These are phyloP conservation scores for Camillea tinctor DNA, from an alignment of 2,329 filamentous ascomycete species.

Conservation along the genomic window DNA sequence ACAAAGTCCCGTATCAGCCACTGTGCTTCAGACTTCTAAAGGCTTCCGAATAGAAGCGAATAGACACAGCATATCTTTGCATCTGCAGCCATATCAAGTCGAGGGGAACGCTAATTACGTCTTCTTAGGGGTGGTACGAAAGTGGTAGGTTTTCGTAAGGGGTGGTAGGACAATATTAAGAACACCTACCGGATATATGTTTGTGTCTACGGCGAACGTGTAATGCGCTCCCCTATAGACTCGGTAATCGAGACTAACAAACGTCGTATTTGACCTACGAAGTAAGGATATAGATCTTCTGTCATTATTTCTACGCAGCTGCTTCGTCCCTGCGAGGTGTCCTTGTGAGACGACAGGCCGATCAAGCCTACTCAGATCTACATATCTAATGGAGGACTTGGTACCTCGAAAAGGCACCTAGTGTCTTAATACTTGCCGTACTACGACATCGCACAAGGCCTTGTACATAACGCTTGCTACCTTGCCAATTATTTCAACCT, in stretches of 20 bases:
- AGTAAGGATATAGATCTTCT: background rate
- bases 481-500: background rate
- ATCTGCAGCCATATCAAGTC: background rate
- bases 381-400: background rate
- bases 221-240: background rate
- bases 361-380: background rate
- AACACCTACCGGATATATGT: background rate
- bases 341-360: background rate
- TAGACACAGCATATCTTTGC: background rate
- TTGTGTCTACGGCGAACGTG: background rate
- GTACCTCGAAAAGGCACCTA: background rate
- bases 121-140: background rate
- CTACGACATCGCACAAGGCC: background rate
- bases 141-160: background rate
- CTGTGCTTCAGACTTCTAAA: background rate
- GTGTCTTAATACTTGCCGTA: background rate
- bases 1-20: background rate
- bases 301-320: background rate
- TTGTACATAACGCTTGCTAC: background rate
- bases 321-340: background rate
- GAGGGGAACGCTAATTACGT: background rate
- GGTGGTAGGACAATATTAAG: background rate
- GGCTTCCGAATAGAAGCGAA: background rate
- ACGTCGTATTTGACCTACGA: background rate
- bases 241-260: background rate